Base-by-base conservation (phyloP, 192 early-diverging fungal genomes). In the Coemansia sp. region DNA sequence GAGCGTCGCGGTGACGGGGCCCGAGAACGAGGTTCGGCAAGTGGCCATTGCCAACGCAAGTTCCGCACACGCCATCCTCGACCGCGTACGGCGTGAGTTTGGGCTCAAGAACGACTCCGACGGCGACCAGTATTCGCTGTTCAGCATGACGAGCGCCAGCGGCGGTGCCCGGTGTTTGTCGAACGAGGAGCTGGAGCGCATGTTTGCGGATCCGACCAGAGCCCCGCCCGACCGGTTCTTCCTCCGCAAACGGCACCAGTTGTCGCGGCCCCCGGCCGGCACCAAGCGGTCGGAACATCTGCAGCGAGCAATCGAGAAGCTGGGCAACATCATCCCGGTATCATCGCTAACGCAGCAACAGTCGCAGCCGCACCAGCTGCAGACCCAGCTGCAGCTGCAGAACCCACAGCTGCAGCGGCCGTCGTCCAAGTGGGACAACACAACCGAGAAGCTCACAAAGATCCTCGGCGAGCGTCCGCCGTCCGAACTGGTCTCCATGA, bases 381-480 rank as follows among this genome's bases (percentile, higher is more conserved):
- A 60, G 63, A 41, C 8, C 12, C 47, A 18, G 47, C 63, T 41
- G 36, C 39, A 32, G 18, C 40, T 16, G 60, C 45, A 40, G 22
- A 46, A 62, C n/a, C 63, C 63, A 21, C 66, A 69, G 56, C 62
- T 58, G 58, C 66, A 57, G 56, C 64, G 69, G 22, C 56, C 73
- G 26, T 16, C 60, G 47, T 65, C 68, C 58, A 74, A 73, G 45
- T 69, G 71, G 72, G 80, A 85, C 45, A 69, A 45, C 45, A 85
- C 72, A 4, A 78, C 66, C 0, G 77, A 87, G 13, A 86, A 90
- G 62, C 86, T 86, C 56, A 85, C 68, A 71, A 88, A 90, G 46
- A 95, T 97, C 74, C 95, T 98, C 75, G 96, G 94, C 40, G 95
- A 98, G 73, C 90, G 97, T 10, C 97, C 97, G 10, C 93, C 92